Conservation (phyloP, 345 rosid species). For the Linum usitatissimum region DNA sequence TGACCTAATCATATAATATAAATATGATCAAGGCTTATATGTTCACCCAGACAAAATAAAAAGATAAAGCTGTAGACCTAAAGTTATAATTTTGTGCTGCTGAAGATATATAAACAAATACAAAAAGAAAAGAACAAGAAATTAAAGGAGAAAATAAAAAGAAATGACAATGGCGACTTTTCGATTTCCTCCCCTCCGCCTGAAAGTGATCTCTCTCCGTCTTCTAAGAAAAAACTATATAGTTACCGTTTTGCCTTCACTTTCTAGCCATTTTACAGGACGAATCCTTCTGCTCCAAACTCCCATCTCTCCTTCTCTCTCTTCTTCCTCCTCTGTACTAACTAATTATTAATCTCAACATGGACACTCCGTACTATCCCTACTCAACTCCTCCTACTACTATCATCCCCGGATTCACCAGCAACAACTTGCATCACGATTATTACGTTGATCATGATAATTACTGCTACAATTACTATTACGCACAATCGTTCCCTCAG, state of each 20-base stretch:
- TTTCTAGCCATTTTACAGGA: not conserved
- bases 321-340: not conserved
- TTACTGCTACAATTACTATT: not conserved
- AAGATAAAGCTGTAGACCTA: too few species aligned
- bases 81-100: too few species aligned
- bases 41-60: too few species aligned
- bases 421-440: not conserved
- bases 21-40: too few species aligned
- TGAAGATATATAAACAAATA: too few species aligned
- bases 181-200: too few species aligned
- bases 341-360: not conserved
- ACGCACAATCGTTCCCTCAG: not conserved
- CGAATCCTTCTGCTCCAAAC: not conserved
- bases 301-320: not conserved
- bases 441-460: not conserved
- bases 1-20: too few species aligned
- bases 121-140: too few species aligned
- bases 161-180: too few species aligned
- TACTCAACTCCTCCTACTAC: constrained; percentile 10
- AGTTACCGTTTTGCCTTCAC: not conserved
- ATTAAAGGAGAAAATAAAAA: too few species aligned
- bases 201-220: too few species aligned
- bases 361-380: constrained; percentile 31
- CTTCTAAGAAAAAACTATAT: too few species aligned
- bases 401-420: constrained; percentile 3